Percentiles rank a stretch among this genome's conserved stretches.
phyloP scores from a whole-genome alignment of 805 yeast genomes.

The Kuraishia ogatae region DNA sequence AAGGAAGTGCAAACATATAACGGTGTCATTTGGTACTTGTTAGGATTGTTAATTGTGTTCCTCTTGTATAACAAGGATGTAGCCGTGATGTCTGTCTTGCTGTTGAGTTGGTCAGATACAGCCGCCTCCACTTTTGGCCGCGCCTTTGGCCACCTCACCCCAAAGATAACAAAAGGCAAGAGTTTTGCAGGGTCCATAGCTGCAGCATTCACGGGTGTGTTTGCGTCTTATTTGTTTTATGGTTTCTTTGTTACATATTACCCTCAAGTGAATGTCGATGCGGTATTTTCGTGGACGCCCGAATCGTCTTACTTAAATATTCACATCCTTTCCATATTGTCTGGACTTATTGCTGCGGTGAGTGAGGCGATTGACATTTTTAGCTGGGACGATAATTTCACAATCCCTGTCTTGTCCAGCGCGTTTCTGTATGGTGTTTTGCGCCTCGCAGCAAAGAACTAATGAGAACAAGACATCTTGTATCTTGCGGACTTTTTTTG shows the following conservation, averaged over 20 bases:
- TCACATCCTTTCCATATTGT: slow-evolving; percentile 42
- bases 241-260: slow-evolving; percentile 63
- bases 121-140: slow-evolving; percentile 95
- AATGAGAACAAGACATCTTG: no score
- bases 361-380: slow-evolving; percentile 78
- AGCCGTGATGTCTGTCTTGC: slow-evolving; percentile 60
- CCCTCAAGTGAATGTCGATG: slow-evolving; percentile 36
- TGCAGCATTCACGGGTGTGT: slow-evolving; percentile 67
- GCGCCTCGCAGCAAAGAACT: background rate
- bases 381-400: slow-evolving; percentile 84
- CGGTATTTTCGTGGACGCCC: slow-evolving; percentile 59
- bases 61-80: slow-evolving; percentile 72
- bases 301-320: slow-evolving; percentile 50
- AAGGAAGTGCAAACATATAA: slow-evolving; percentile 60
- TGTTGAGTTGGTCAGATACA: slow-evolving; percentile 95
- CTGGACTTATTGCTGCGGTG: slow-evolving; percentile 78
- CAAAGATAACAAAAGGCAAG: slow-evolving; percentile 64
- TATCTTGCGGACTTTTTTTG: no score
- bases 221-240: slow-evolving; percentile 61
- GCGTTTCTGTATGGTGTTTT: slow-evolving; percentile 30
- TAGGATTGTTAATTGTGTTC: slow-evolving; percentile 72
- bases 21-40: slow-evolving; percentile 82
- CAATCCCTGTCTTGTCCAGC: slow-evolving; percentile 86
- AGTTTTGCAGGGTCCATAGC: slow-evolving; percentile 89
- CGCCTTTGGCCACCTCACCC: slow-evolving; percentile 74